A percentile compares a stretch with the other conserved stretches of the same genome.
phyloP scores from a whole-genome alignment of 2,329 filamentous ascomycete genomes.

The Arthrinium puccinioides region DNA sequence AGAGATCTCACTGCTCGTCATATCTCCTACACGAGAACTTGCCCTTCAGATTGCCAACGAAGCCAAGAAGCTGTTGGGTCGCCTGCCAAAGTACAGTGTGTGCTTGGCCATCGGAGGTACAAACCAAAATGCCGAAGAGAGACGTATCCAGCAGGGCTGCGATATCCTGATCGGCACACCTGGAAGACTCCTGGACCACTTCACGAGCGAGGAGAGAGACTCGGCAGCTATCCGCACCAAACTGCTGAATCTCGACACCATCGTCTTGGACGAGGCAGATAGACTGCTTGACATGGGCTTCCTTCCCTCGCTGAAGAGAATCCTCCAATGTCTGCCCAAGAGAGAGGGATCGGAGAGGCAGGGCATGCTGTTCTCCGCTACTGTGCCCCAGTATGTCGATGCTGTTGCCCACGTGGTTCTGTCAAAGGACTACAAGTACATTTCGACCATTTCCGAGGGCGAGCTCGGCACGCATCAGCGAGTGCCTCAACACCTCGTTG shows the following conservation, averaged over 20 bases:
- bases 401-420: constrained; percentile 65
- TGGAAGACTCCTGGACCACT: constrained; percentile 70
- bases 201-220: constrained; percentile 57
- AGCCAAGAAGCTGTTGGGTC: constrained; percentile 54
- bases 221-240: constrained; percentile 56
- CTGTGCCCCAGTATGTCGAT: constrained; percentile 72
- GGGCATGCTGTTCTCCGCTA: constrained; percentile 81
- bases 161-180: constrained; percentile 78
- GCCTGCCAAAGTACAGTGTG: constrained; percentile 63
- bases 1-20: constrained; percentile 59
- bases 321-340: constrained; percentile 62
- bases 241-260: constrained; percentile 62
- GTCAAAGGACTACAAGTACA: constrained; percentile 66
- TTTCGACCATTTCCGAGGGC: constrained; percentile 70
- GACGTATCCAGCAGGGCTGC: constrained; percentile 62
- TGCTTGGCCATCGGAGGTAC: constrained; percentile 73
- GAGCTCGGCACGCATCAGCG: constrained; percentile 70
- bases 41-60: constrained; percentile 76
- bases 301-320: constrained; percentile 69
- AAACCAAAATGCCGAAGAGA: constrained; percentile 68
- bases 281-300: constrained; percentile 80
- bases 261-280: constrained; percentile 81
- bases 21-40: constrained; percentile 76
- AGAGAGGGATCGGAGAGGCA: constrained; percentile 52
- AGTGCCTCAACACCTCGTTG: constrained; percentile 66